phyloP scores from a whole-genome alignment of 441 rosid genomes.

The Breynia disticha region DNA sequence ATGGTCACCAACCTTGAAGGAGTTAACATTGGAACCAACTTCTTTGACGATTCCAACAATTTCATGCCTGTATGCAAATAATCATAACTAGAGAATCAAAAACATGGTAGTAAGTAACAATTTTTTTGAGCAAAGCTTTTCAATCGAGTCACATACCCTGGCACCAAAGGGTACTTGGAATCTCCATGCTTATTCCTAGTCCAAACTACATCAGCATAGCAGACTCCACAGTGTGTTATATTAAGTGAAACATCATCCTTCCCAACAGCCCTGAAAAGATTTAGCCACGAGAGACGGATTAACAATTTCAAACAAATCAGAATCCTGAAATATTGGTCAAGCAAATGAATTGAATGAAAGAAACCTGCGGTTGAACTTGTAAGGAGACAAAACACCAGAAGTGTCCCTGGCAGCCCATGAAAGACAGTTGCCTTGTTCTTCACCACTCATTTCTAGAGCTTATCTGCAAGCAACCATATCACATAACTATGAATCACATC shows the following conservation, averaged over 20 bases:
- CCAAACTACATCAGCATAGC: slow-evolving; percentile 80
- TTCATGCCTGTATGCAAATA: slow-evolving; percentile 49
- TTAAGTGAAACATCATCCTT: slow-evolving; percentile 58
- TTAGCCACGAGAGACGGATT: background rate
- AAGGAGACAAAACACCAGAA: slow-evolving; percentile 67
- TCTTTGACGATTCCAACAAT: slow-evolving; percentile 68
- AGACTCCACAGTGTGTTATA: slow-evolving; percentile 90
- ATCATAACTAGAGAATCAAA: background rate
- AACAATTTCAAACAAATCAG: background rate
- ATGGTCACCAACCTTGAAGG: slow-evolving; percentile 65
- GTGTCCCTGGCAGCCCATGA: slow-evolving; percentile 83
- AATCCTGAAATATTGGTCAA: too few species aligned
- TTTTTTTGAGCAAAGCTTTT: background rate
- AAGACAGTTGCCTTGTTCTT: slow-evolving; percentile 33
- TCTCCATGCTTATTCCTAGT: slow-evolving; percentile 49
- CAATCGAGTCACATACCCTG: slow-evolving; percentile 46
- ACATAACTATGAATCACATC: too few species aligned
- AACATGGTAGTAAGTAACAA: background rate
- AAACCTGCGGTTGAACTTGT: slow-evolving; percentile 60
- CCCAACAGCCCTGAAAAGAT: slow-evolving; percentile 38
- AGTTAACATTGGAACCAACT: slow-evolving; percentile 57
- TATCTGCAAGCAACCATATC: background rate
- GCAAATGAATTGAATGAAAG: background rate
- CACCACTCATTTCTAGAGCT: slow-evolving; percentile 22
- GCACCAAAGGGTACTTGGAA: slow-evolving; percentile 74